Evolutionary conservation across 805 yeast genomes (phyloP).

Genomic region (Ogataea degrootiae): DNA sequence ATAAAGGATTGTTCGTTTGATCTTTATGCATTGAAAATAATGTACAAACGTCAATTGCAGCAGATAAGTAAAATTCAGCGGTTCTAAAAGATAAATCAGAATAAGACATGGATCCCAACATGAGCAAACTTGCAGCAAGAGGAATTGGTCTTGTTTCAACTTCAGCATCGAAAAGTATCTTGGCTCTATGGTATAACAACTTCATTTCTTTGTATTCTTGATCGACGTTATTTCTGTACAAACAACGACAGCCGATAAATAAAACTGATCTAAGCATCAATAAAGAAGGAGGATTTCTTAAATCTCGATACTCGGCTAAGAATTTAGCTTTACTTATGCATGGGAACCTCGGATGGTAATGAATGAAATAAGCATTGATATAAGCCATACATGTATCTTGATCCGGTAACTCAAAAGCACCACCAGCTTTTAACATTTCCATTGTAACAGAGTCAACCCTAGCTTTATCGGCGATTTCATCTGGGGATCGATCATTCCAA

Average conservation of each 20-base stretch:
- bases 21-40: slow-evolving; percentile 64
- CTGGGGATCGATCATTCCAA: not conserved
- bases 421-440: slow-evolving; percentile 55
- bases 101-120: slow-evolving; percentile 30
- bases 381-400: slow-evolving; percentile 52
- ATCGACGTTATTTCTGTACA: not conserved
- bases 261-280: slow-evolving; percentile 56
- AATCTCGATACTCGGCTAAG: slow-evolving; percentile 49
- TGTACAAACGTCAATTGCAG: slow-evolving; percentile 63
- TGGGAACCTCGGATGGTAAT: slow-evolving; percentile 64
- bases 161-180: slow-evolving; percentile 62
- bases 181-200: slow-evolving; percentile 46
- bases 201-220: slow-evolving; percentile 45
- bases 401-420: slow-evolving; percentile 65
- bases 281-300: slow-evolving; percentile 52
- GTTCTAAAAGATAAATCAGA: slow-evolving; percentile 38
- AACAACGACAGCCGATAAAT: slow-evolving; percentile 47
- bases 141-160: slow-evolving; percentile 59
- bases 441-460: slow-evolving; percentile 37
- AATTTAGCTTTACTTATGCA: slow-evolving; percentile 56
- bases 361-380: slow-evolving; percentile 52
- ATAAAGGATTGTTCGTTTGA: not conserved
- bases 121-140: slow-evolving; percentile 29
- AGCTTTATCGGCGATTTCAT: not conserved
- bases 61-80: slow-evolving; percentile 31